Conservation (phyloP, 768 basidiomycete genomes). For the Kwoniella bestiolae region DNA sequence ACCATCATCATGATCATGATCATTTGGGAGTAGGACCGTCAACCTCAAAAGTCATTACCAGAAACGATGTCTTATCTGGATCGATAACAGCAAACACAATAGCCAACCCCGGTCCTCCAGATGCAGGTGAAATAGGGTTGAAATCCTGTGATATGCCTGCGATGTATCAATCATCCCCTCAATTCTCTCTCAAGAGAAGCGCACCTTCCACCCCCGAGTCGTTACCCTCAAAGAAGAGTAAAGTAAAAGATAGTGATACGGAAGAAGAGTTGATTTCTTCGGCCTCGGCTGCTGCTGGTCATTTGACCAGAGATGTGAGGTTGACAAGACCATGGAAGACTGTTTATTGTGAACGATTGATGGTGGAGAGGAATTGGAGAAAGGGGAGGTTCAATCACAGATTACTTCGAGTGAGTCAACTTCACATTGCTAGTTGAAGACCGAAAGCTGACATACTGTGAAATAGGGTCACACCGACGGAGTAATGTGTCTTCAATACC, state of each 20-base stretch:
- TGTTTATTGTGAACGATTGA: conserved; percentile 96
- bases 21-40: conserved; percentile 16
- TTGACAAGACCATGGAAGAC: conserved; percentile 93
- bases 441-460: not conserved
- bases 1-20: conserved; percentile 11
- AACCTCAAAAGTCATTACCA: conserved; percentile 33
- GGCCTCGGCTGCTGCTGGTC: not conserved
- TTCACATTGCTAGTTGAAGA: not conserved
- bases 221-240: conserved; percentile 28
- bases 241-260: conserved; percentile 41
- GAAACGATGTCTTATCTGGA: conserved; percentile 36
- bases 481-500: conserved; percentile 96
- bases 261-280: conserved; percentile 25
- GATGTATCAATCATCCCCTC: not conserved
- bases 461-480: conserved; percentile 83
- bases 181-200: conserved; percentile 21
- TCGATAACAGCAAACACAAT: not conserved
- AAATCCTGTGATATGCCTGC: conserved; percentile 26
- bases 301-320: conserved; percentile 40
- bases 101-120: not conserved
- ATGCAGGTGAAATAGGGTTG: conserved; percentile 5
- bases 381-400: conserved; percentile 84
- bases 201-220: conserved; percentile 12
- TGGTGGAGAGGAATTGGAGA: conserved; percentile 95
- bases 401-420: conserved; percentile 65